Base-by-base conservation (phyloP, 2,329 filamentous ascomycete genomes). In the Gnomoniopsis smithogilvyi region DNA sequence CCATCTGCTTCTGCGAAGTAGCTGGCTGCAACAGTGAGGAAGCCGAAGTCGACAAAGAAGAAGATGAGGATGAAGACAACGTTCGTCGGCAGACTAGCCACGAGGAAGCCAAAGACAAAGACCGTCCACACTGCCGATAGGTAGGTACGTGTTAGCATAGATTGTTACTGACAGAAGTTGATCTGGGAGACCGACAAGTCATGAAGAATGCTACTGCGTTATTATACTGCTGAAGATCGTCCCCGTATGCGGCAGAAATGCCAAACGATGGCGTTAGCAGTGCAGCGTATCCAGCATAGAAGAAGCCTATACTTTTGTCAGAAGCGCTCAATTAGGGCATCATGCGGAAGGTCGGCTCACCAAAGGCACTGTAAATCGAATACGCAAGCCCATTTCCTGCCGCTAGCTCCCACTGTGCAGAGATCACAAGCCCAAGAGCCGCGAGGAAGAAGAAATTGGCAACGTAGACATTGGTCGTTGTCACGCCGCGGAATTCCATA, bases 391-490 rank as follows among this genome's bases (percentile, higher is more conserved):
- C 77, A 54, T 84, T 83, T 0, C 81, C 81, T 12, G 76, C 69
- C 0, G 78, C 75, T 0, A 84, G 66, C 64, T 83, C 80, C 81
- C 81, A 84, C 63, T 84, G 80, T 6, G 82, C 81, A 0, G 80
- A 78, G 1, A 85, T 70, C 0, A 84, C 71, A 61, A 85, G 73
- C 0, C 80, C 80, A 53, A 84, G 74, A 0, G 76, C 79, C 10
- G 72, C 70, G 19, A 71, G 64, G 61, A 81, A 82, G 70, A 82
- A 83, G 69, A 83, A 81, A 61, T 83, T 81, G 3, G 74, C 81
- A 38, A 84, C 74, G 63, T 78, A 83, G 2, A 80, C 78, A 55
- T 82, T 83, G 1, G 73, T 75, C 2, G 73, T 77, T 0, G 74
- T 76, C 0, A 84, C 74, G 10, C 78, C 79, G 41, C 82, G 73